phyloP scores from a whole-genome alignment of 192 early-diverging fungal genomes.

The Pilaira anomala region DNA sequence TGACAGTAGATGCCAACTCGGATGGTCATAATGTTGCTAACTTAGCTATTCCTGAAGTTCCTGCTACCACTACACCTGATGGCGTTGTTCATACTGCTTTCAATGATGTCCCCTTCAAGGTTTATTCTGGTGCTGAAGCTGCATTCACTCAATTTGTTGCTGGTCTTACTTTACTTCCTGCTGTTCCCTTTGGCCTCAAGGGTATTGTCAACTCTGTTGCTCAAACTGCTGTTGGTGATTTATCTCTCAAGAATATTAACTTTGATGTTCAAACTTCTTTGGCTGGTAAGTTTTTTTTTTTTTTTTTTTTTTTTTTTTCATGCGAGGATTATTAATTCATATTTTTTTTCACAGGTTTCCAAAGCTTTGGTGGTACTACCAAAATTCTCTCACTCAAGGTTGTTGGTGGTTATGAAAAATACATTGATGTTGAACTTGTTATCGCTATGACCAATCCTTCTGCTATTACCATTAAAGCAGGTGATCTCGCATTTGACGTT shows the following conservation, averaged over 20 bases:
- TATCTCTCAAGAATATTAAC: slow-evolving; percentile 39
- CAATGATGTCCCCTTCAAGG: slow-evolving; percentile 31
- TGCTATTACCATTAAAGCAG: slow-evolving; percentile 48
- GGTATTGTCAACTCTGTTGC: slow-evolving; percentile 29
- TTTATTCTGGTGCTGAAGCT: slow-evolving; percentile 19
- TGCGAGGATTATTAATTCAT: background rate
- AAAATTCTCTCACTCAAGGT: slow-evolving; percentile 21
- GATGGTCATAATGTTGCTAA: slow-evolving; percentile 24
- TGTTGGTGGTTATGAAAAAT: slow-evolving; percentile 30
- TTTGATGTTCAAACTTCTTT: slow-evolving; percentile 39
- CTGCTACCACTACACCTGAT: slow-evolving; percentile 20
- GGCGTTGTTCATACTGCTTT: slow-evolving; percentile 27
- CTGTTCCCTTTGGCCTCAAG: slow-evolving; percentile 20
- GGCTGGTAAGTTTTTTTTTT: slow-evolving; percentile 21
- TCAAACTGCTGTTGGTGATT: slow-evolving; percentile 33
- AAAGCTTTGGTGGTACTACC: slow-evolving; percentile 26
- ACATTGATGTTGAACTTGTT: slow-evolving; percentile 43
- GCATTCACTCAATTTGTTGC: slow-evolving; percentile 32
- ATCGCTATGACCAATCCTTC: slow-evolving; percentile 51
- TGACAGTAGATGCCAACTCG: slow-evolving; percentile 33
- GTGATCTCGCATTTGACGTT: slow-evolving; percentile 39
- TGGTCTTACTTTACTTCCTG: slow-evolving; percentile 21
- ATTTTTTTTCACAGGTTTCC: slow-evolving; percentile 14
- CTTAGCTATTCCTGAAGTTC: slow-evolving; percentile 23
- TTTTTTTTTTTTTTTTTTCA: background rate